phyloP scores from a whole-genome alignment of 306 rosid genomes.

The Arachis hypogaea region DNA sequence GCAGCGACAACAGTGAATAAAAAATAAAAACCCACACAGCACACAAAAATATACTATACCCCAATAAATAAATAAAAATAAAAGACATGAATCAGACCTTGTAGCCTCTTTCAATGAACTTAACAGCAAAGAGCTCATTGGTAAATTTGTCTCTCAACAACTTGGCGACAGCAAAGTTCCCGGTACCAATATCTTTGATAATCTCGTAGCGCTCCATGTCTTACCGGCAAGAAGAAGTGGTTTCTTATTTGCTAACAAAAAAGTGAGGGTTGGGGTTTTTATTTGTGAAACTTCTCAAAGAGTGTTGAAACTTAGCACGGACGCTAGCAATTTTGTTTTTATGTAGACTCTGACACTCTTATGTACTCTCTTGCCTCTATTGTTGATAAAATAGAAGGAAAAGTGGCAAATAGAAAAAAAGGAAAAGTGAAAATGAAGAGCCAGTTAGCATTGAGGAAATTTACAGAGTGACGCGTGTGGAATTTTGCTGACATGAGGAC shows the following conservation, averaged over 20 bases:
- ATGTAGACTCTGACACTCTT: neutral
- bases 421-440: too few species aligned
- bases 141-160: conserved; percentile 60
- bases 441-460: neutral
- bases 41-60: neutral
- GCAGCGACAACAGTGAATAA: conserved; percentile 17
- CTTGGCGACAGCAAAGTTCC: conserved; percentile 85
- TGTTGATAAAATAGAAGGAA: neutral
- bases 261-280: conserved; percentile 14
- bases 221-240: neutral
- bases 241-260: conserved; percentile 23
- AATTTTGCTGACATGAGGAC: neutral
- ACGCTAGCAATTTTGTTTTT: neutral
- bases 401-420: conserved; percentile 12
- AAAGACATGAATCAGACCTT: conserved; percentile 53
- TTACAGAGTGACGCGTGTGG: neutral
- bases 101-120: conserved; percentile 84
- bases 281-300: neutral
- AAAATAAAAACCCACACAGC: conserved; percentile 28
- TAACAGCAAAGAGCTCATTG: conserved; percentile 65
- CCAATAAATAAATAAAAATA: too few species aligned
- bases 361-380: too few species aligned
- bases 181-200: conserved; percentile 76
- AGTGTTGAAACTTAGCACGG: conserved; percentile 31
- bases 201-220: conserved; percentile 81